Evolutionary conservation across 768 basidiomycete species (phyloP), one percentile per base, ranked within the genome.

Genomic region (Myochromella boudieri): DNA sequence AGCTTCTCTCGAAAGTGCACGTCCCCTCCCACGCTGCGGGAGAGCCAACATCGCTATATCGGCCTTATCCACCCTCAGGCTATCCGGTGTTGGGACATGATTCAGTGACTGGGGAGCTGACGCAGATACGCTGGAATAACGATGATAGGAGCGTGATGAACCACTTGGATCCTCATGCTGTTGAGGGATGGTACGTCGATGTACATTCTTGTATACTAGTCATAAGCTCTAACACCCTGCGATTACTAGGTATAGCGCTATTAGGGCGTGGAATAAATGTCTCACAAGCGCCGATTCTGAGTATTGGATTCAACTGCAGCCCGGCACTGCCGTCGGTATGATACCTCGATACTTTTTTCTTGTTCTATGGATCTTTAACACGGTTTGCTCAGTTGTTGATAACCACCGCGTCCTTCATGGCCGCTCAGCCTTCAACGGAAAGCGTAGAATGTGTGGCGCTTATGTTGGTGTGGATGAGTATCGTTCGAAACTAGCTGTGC

Each of bases 391-490:
- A 91, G 91, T 93, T 17, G 75, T 95, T 40, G 87, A 98, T 65
- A 97, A 98, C 61, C 88, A 95, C 66, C 81, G 95, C 17, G 91
- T 97, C 10, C 71, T 98, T 39, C 95, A 97, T 56, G 95, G 95
- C 10, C 84, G 95, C n/a, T 91, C 93, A 0, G 80, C 84, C 1
- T 98, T 97, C 61, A 76, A 80, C 10, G 95, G 95, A 9, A 81
- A 81, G 63, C 81, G 95, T 3, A 79, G 90, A 1, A 91, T 99
- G 83, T 97, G 95, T 59, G 95, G 95, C 2, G 97, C 95, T 0
- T 99, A 99, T 62, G 80, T 97, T 47, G 90, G 91, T 0, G 72
- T 80, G 10, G 95, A 99, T 62, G 97, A 99, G 61, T 97, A 85
- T 63, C 76, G 77, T 29, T 94, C 92, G 0, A 85, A 85, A 54